Base-by-base conservation (phyloP, 2,329 filamentous ascomycete species). In the Scedosporium aurantiacum region DNA sequence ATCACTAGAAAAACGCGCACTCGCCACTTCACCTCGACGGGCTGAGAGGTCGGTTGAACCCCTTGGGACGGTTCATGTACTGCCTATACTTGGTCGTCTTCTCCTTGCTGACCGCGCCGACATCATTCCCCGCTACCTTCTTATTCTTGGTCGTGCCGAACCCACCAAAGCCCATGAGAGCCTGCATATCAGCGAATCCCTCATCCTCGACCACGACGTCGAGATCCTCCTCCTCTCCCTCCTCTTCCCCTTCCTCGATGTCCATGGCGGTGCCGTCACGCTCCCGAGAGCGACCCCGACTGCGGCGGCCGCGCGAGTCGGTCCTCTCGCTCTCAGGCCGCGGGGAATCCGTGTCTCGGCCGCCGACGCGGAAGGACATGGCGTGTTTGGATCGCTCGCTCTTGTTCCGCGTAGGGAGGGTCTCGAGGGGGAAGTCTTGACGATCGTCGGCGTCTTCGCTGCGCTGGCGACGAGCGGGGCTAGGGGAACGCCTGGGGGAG, bases 1-100 rank as follows among this genome's bases (percentile, higher is more conserved):
- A 45, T 45, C 4, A 14, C 43, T 14, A 18, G 14, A 45, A 45
- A 45, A 45, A 41, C 6, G 6, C 37, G 37, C 14, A 18, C 43
- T 21, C 28, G 2, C 25, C 8, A 21, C 2, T 62, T 67, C 62
- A 79, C 58, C 78, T 68, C 21, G 72, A 71, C 21, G 84, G 85
- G 72, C 86, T 89, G 60, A 92, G 75, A 55, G 89, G 89, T 67
- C 89, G 76, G 71, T 93, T 94, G 78, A 94, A 94, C 5, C 89
- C 89, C 61, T 89, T 89, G 59, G 85, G 79, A 62, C 89, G 82
- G 70, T 94, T 94, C 85, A 99, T 99, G 74, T 99, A 99, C 82
- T 99, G 94, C 67, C 94, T 82, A 70, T 97, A 97, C 78, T 95
- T 84, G 14, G 87, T 89, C 83, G 91, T 92, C 84, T 96, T 97